Base-by-base conservation (phyloP, 768 basidiomycete species). In the Phallus indusiatus region DNA sequence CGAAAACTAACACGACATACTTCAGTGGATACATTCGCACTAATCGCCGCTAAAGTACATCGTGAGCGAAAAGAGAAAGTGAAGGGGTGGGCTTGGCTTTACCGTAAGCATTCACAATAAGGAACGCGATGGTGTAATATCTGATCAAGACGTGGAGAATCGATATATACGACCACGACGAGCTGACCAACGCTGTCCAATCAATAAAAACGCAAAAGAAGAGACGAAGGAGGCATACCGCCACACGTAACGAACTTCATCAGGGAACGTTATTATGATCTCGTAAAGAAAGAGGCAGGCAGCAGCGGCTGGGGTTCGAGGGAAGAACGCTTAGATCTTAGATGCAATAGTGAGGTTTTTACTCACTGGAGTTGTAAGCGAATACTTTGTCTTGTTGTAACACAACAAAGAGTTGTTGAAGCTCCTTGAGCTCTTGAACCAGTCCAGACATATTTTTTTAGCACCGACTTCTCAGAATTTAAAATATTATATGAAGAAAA, bases 81-180 rank as follows among this genome's bases (percentile, higher is more conserved):
- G n/a, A n/a, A 12, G 42, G 14, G 9, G 12, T 42, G 9, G 42
- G 12, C 12, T n/a, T 42, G 14, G 42, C 42, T 28, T 18, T 18
- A 56, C 55, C 46, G 22, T 56, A 56, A 47, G 55, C 9, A 47
- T 56, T 56, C 6, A 56, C 3, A n/a, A 56, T 12, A 11, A 56
- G 55, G 24, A 47, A 56, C 2, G 37, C 47, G 24, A 49, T 6
- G 1, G 55, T 11, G 34, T 47, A 56, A 22, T 56, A 56, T 49
- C 55, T 14, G 46, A 49, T 48, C 11, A 47, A 22, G 14, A 56
- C 14, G 28, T 56, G 28, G 17, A 56, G 46, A 28, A 35, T 17
- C 18, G 22, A 49, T 10, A 56, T 49, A 9, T 16, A 21, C 22
- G 55, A 47, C 55, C 55, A 56, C 14, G 47, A n/a, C 33, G 47